Evolutionary conservation across 805 yeast genomes (phyloP).

Genomic region (Nakazawaea ernobii): DNA sequence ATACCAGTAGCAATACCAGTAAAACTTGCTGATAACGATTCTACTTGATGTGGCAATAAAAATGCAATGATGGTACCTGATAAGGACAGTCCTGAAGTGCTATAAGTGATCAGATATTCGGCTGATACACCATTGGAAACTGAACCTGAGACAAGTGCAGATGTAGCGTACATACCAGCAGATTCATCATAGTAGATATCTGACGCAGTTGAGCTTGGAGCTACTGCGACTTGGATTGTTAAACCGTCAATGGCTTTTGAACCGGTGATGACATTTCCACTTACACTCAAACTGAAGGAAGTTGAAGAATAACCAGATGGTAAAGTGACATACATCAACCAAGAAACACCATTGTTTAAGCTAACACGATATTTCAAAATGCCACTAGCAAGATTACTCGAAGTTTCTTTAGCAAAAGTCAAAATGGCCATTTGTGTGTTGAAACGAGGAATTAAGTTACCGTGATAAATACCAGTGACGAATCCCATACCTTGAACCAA

Average conservation of each 20-base stretch:
- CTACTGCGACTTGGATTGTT: constrained; percentile 46
- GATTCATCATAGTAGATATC: constrained; percentile 51
- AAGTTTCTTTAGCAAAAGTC: constrained; percentile 29
- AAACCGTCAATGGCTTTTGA: constrained; percentile 28
- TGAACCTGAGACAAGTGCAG: constrained; percentile 42
- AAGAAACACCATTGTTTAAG: constrained; percentile 34
- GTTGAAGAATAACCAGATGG: constrained; percentile 24
- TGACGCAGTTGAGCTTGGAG: constrained; percentile 27
- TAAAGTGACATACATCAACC: constrained; percentile 47
- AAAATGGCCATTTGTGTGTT: constrained; percentile 41
- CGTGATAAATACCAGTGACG: constrained; percentile 44
- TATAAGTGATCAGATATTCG: constrained; percentile 40
- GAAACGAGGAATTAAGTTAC: constrained; percentile 38
- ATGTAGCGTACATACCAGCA: constrained; percentile 62
- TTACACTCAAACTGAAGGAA: constrained; percentile 26
- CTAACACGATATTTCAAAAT: constrained; percentile 33
- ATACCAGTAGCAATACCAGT: constrained; percentile 33
- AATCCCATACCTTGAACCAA: constrained; percentile 60
- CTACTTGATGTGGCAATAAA: constrained; percentile 50
- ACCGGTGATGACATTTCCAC: constrained; percentile 31
- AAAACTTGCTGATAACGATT: constrained; percentile 26
- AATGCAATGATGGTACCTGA: constrained; percentile 41
- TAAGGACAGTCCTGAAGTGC: constrained; percentile 43
- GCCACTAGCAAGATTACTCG: constrained; percentile 21
- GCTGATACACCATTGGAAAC: constrained; percentile 33